Percentiles rank a stretch among this genome's conserved stretches.
phyloP scores from a whole-genome alignment of 805 yeast genomes.

The Brettanomyces nanus region DNA sequence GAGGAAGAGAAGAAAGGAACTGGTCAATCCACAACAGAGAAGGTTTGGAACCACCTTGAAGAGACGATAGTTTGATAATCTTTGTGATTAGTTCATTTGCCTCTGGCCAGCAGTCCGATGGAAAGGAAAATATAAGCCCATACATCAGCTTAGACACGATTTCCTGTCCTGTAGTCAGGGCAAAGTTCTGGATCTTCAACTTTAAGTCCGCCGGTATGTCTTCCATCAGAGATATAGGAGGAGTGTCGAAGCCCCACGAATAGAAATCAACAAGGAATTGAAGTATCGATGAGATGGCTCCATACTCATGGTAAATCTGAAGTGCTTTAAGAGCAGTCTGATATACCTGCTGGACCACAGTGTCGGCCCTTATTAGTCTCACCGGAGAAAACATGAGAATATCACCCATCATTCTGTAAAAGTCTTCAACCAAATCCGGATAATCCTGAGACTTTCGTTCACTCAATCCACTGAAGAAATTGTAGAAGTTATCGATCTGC shows the following conservation, averaged over 20 bases:
- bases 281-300: slow-evolving; percentile 60
- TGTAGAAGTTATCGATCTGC: slow-evolving; percentile 49
- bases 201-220: slow-evolving; percentile 48
- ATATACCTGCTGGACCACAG: slow-evolving; percentile 42
- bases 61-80: slow-evolving; percentile 43
- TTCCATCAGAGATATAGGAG: slow-evolving; percentile 66
- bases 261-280: slow-evolving; percentile 76
- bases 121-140: slow-evolving; percentile 68
- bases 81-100: slow-evolving; percentile 68
- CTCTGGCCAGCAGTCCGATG: slow-evolving; percentile 61
- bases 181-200: slow-evolving; percentile 36
- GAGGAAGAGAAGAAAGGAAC: slow-evolving; percentile 50
- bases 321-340: slow-evolving; percentile 52
- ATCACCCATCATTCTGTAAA: slow-evolving; percentile 72
- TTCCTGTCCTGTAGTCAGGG: slow-evolving; percentile 48
- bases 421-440: slow-evolving; percentile 80
- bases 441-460: slow-evolving; percentile 23
- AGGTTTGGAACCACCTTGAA: slow-evolving; percentile 34
- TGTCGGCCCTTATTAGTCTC: slow-evolving; percentile 37
- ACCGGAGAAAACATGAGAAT: slow-evolving; percentile 67
- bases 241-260: slow-evolving; percentile 75
- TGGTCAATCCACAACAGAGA: slow-evolving; percentile 52
- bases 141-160: slow-evolving; percentile 45
- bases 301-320: slow-evolving; percentile 51
- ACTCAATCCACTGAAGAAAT: slow-evolving; percentile 19